A percentile compares a stretch with the other conserved stretches of the same genome.
Conservation (phyloP, 768 basidiomycete genomes). For the Phylloporus arenicola region DNA sequence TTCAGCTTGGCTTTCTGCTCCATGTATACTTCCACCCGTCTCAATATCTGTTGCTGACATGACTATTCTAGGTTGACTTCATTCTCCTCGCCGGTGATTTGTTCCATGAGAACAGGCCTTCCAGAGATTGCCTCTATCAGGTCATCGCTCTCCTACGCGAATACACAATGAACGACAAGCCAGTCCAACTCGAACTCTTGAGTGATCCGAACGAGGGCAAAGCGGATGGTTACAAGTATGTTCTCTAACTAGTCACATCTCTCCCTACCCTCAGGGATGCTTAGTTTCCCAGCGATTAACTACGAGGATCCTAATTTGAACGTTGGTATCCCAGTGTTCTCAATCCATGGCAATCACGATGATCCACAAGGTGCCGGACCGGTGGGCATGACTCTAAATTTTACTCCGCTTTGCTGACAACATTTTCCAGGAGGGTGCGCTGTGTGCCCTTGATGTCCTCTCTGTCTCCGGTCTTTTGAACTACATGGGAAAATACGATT, state of each 20-base stretch:
- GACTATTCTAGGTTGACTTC: constrained; percentile 74
- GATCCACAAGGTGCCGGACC: constrained; percentile 95
- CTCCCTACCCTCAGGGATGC: not conserved
- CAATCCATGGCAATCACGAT: constrained; percentile 98
- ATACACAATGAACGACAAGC: constrained; percentile 82
- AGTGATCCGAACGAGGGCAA: constrained; percentile 92
- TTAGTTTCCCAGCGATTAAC: constrained; percentile 92
- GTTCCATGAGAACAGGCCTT: constrained; percentile 97
- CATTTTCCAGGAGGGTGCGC: constrained; percentile 75
- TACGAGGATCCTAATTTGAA: constrained; percentile 97
- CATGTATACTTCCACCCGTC: not conserved
- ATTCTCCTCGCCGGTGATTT: constrained; percentile 92
- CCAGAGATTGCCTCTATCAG: constrained; percentile 83
- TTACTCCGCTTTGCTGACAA: not conserved
- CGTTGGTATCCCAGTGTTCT: constrained; percentile 94
- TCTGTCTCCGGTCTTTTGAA: constrained; percentile 92
- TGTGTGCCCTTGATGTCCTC: constrained; percentile 91
- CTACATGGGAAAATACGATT: constrained; percentile 96
- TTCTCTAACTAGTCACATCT: not conserved
- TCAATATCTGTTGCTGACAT: constrained; percentile 1
- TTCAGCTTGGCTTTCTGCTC: constrained; percentile 5
- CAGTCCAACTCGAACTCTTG: constrained; percentile 85
- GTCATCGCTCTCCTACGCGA: constrained; percentile 87
- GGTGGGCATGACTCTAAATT: constrained; percentile 40
- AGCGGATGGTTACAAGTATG: constrained; percentile 77